Evolutionary conservation across 2,329 filamentous ascomycete species (phyloP).

Genomic region (Pestalotiopsis sp.): DNA sequence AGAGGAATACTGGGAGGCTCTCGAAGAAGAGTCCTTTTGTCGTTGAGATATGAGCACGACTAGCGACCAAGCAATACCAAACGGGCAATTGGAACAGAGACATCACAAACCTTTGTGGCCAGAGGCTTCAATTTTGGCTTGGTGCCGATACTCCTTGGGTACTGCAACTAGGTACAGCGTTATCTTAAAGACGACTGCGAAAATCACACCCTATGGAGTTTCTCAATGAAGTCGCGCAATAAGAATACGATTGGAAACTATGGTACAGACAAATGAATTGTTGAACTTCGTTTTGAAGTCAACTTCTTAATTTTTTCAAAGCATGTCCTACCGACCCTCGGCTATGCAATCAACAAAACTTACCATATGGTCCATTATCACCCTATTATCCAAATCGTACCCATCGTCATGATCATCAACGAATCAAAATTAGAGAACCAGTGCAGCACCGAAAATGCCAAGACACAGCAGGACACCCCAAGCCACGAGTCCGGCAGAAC

Average conservation of each 20-base stretch:
- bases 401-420: neutral
- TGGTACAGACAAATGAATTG: conserved; percentile 1
- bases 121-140: neutral
- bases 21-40: conserved; percentile 38
- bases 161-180: no score
- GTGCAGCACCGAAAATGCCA: conserved; percentile 23
- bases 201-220: neutral
- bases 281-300: neutral
- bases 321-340: neutral
- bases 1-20: conserved; percentile 53
- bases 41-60: conserved; percentile 24
- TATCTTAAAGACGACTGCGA: neutral
- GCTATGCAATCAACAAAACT: neutral
- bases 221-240: neutral
- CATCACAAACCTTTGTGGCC: no score
- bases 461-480: conserved; percentile 26
- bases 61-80: no score
- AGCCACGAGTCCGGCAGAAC: conserved; percentile 14
- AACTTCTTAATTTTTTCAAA: neutral
- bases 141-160: neutral
- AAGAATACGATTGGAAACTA: neutral
- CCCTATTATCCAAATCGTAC: neutral
- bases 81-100: no score
- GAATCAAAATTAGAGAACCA: conserved; percentile 18
- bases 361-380: neutral